A percentile compares a stretch with the other conserved stretches of the same genome.
Evolutionary conservation across 257 asterid species (phyloP).

Genomic region (Apocynum venetum): DNA sequence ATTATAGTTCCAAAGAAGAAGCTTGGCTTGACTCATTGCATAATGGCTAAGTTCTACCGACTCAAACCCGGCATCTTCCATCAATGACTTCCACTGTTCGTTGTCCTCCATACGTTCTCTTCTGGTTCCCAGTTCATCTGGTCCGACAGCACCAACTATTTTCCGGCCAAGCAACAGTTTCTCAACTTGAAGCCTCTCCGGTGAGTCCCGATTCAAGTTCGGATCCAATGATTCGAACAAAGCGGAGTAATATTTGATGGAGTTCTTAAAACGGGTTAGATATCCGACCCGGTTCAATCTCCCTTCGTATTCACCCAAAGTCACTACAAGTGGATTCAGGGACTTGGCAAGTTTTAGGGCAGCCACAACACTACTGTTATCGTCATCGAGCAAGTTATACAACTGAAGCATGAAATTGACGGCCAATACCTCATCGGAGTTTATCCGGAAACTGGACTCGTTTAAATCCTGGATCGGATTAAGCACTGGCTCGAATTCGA

Average conservation of each 20-base stretch:
- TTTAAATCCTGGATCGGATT: slow-evolving; percentile 55
- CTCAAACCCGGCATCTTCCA: slow-evolving; percentile 81
- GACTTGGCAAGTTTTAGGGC: slow-evolving; percentile 75
- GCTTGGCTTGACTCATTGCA: slow-evolving; percentile 81
- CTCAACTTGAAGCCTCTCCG: slow-evolving; percentile 69
- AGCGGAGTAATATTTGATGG: slow-evolving; percentile 66
- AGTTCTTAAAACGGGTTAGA: slow-evolving; percentile 61
- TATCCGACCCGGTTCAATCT: slow-evolving; percentile 63
- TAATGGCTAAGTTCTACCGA: slow-evolving; percentile 72
- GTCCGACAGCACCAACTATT: slow-evolving; percentile 62
- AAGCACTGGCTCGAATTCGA: slow-evolving; percentile 73
- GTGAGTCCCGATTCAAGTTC: slow-evolving; percentile 53
- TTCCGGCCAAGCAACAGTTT: slow-evolving; percentile 60
- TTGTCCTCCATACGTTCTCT: slow-evolving; percentile 76
- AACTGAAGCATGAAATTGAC: slow-evolving; percentile 91
- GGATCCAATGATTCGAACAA: slow-evolving; percentile 82
- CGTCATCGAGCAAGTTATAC: slow-evolving; percentile 63
- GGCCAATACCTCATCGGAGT: slow-evolving; percentile 60
- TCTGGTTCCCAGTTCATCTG: slow-evolving; percentile 36
- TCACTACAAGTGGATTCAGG: slow-evolving; percentile 69
- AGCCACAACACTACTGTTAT: slow-evolving; percentile 40
- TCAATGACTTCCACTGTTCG: slow-evolving; percentile 67
- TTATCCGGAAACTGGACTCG: slow-evolving; percentile 53
- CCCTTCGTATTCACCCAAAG: slow-evolving; percentile 81
- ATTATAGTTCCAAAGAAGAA: slow-evolving; percentile 78